These are phyloP conservation scores for Alternaria gaisen DNA, from an alignment of 2,329 filamentous ascomycete species.

Conservation along the genomic window DNA sequence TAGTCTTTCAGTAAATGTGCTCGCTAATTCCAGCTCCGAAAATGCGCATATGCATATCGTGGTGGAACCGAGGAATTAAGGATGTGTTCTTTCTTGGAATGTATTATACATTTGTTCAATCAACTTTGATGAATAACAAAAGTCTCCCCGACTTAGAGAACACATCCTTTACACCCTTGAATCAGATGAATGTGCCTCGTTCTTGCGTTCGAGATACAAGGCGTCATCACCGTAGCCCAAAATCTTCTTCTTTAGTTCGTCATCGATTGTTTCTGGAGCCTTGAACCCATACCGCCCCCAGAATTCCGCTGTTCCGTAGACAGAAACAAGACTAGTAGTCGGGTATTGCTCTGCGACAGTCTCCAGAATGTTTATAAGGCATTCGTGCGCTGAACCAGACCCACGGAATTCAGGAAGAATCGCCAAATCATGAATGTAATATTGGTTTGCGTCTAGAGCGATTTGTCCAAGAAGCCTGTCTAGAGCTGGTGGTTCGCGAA, in stretches of 20 bases:
- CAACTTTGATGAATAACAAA: no score
- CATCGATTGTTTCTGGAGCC: neutral
- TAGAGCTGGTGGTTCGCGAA: neutral
- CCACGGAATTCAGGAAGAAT: constrained; percentile 24
- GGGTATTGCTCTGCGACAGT: neutral
- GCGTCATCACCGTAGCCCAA: neutral
- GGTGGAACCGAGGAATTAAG: no score
- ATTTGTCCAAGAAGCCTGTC: neutral
- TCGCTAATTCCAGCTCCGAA: no score
- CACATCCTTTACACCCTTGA: neutral
- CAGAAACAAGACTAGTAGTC: neutral
- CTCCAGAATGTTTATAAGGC: neutral
- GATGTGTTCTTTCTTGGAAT: no score
- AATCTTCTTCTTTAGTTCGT: neutral
- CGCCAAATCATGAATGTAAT: constrained; percentile 32
- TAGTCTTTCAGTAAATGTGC: no score
- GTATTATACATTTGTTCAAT: no score
- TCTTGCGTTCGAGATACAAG: neutral
- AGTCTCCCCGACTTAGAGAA: no score
- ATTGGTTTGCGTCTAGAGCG: constrained; percentile 21
- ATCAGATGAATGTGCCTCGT: neutral
- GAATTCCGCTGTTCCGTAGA: neutral
- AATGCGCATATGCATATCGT: no score
- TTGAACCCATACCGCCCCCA: neutral
- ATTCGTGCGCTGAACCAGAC: constrained; percentile 9